These are phyloP conservation scores for Allantophomopsis lycopodina DNA, from an alignment of 2,329 filamentous ascomycete species.

Conservation along the genomic window DNA sequence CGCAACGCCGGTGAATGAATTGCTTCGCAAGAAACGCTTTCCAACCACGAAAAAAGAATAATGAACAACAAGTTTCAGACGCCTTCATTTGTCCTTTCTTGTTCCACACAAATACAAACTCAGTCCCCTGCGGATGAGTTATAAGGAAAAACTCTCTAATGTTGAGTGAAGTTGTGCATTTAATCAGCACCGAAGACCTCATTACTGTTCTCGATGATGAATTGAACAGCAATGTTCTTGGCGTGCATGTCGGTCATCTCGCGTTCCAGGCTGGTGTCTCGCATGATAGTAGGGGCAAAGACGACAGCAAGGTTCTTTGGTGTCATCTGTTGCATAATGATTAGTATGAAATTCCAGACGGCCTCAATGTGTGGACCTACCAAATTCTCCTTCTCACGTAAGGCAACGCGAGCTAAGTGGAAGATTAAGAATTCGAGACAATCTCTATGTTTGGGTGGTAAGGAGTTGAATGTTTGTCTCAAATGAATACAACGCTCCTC, in stretches of 20 bases:
- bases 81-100: too few relatives aligned
- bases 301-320: conserved; percentile 93
- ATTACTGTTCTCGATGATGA: conserved; percentile 80
- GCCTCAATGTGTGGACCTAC: conserved; percentile 29
- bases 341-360: conserved; percentile 10
- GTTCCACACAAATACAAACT: too few relatives aligned
- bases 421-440: conserved; percentile 89
- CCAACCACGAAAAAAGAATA: too few relatives aligned
- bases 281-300: conserved; percentile 95
- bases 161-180: too few relatives aligned
- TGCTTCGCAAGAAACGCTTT: too few relatives aligned
- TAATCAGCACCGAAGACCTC: conserved; percentile 48
- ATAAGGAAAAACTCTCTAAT: too few relatives aligned
- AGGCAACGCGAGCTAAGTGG: conserved; percentile 78
- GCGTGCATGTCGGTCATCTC: conserved; percentile 94
- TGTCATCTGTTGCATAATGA: conserved; percentile 54
- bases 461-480: conserved; percentile 57
- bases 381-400: conserved; percentile 72
- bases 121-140: too few relatives aligned
- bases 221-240: conserved; percentile 87
- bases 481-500: conserved; percentile 59
- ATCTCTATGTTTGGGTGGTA: conserved; percentile 76
- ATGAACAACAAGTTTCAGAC: too few relatives aligned
- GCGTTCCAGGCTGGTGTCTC: conserved; percentile 74
- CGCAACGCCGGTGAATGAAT: too few relatives aligned